Evolutionary conservation across 768 basidiomycete species (phyloP), one percentile per base, ranked within the genome.

Genomic region (Rhodotorula toruloides): DNA sequence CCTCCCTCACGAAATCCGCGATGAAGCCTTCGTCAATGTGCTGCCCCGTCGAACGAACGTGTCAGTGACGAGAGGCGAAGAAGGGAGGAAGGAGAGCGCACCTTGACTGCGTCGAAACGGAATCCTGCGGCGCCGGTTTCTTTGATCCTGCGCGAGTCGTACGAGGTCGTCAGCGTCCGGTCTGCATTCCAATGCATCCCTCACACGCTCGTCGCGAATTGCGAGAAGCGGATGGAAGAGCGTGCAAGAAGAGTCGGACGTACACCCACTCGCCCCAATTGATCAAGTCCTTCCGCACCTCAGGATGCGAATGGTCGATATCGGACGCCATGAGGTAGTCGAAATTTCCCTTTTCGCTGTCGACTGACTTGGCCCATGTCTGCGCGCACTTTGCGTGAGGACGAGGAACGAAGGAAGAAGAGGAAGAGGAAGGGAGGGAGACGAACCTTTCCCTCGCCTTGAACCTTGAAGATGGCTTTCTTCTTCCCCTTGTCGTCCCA

Each of bases 391-490:
- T n/a, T n/a, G n/a, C n/a, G n/a, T n/a, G n/a, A n/a, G n/a, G n/a
- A n/a, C n/a, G n/a, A n/a, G n/a, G n/a, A n/a, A n/a, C n/a, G n/a
- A n/a, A n/a, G n/a, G n/a, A n/a, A n/a, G n/a, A n/a, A n/a, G n/a
- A n/a, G n/a, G n/a, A n/a, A n/a, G n/a, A n/a, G n/a, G n/a, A n/a
- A n/a, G n/a, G n/a, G n/a, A n/a, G n/a, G n/a, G n/a, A n/a, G n/a
- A n/a, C n/a, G n/a, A n/a, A n/a, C n/a, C n/a, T 81, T 81, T 39
- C 75, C 75, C 54, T 80, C 78, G 22, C 80, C 80, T 56, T 79
- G 76, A 54, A 81, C 80, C 71, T 77, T 68, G 64, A 72, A 74
- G 58, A 73, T 74, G 43, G 57, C 50, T 16, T 73, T 78, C 56
- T 77, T 77, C 66, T 78, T 74, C 25, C 67, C 73, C 68, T 76